These are phyloP conservation scores for Conringia planisiliqua DNA, from an alignment of 345 rosid genomes.

Conservation along the genomic window DNA sequence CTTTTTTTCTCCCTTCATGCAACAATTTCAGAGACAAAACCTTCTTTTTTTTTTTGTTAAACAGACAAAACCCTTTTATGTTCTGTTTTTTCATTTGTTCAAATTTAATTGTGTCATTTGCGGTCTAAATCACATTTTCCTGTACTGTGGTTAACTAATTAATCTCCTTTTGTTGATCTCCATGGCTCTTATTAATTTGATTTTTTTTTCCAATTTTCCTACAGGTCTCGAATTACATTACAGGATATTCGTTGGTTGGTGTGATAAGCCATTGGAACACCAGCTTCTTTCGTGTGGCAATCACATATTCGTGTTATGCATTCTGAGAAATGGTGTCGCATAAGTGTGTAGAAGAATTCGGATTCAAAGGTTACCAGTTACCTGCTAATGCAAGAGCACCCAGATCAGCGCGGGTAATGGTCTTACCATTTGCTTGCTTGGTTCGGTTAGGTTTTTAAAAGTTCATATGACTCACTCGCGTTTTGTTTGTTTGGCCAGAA, in stretches of 20 bases:
- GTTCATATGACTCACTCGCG: background rate
- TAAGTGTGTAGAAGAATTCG: conserved; percentile 57
- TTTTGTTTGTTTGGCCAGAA: conserved; percentile 41
- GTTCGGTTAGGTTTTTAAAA: background rate
- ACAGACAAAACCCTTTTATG: background rate
- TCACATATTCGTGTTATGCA: conserved; percentile 39
- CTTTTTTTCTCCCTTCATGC: background rate
- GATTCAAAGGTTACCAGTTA: conserved; percentile 67
- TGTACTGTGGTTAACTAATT: background rate
- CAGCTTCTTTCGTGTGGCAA: background rate
- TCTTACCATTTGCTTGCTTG: background rate
- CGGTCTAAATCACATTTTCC: background rate
- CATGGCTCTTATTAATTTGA: background rate
- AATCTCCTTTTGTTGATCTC: background rate
- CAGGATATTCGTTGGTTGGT: conserved; percentile 11
- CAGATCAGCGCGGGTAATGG: conserved; percentile 81
- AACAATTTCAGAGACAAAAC: background rate
- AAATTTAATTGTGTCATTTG: background rate
- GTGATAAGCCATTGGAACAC: background rate
- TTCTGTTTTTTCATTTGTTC: background rate
- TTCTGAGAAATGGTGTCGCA: conserved; percentile 64
- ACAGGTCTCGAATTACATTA: background rate
- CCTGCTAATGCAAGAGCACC: conserved; percentile 83
- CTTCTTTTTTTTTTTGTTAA: background rate
- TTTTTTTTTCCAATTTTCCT: background rate